A percentile compares a stretch with the other conserved stretches of the same genome.
Evolutionary conservation across 192 early-diverging fungal species (phyloP).

Genomic region (Coemansia sp.): DNA sequence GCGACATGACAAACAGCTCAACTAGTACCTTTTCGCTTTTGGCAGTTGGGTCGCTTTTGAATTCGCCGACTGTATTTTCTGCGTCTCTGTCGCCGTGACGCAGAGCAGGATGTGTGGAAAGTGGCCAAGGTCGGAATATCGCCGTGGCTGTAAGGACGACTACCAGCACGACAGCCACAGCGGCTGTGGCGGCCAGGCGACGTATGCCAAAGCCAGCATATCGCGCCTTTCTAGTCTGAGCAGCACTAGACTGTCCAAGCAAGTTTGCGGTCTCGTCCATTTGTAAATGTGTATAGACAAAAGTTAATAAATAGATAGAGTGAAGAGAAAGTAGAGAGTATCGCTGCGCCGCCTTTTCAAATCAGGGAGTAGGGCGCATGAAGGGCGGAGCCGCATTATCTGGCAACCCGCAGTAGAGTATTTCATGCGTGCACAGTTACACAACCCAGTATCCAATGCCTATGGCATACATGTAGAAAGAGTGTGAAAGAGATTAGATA

Average conservation of each 20-base stretch:
- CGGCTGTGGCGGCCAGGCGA: background rate
- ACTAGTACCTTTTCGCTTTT: constrained; percentile 48
- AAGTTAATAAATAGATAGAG: background rate
- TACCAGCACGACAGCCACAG: background rate
- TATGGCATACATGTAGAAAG: background rate
- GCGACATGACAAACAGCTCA: constrained; percentile 73
- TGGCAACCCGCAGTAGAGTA: background rate
- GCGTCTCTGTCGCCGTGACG: background rate
- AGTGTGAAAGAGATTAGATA: background rate
- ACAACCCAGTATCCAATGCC: too few relatives aligned
- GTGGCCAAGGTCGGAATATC: background rate
- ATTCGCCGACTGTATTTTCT: background rate
- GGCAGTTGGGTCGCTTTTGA: background rate
- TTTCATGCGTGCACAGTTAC: background rate
- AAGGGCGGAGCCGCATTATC: background rate
- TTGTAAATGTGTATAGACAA: background rate
- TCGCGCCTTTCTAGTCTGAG: background rate
- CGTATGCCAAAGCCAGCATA: background rate
- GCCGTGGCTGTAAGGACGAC: background rate
- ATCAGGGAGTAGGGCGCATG: background rate
- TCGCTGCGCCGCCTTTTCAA: background rate
- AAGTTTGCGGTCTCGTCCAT: constrained; percentile 7
- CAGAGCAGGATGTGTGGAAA: background rate
- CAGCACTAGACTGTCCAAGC: background rate
- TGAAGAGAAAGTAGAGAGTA: background rate